Evolutionary conservation across 2,329 filamentous ascomycete species (phyloP).

Genomic region (Colletotrichum phormii): DNA sequence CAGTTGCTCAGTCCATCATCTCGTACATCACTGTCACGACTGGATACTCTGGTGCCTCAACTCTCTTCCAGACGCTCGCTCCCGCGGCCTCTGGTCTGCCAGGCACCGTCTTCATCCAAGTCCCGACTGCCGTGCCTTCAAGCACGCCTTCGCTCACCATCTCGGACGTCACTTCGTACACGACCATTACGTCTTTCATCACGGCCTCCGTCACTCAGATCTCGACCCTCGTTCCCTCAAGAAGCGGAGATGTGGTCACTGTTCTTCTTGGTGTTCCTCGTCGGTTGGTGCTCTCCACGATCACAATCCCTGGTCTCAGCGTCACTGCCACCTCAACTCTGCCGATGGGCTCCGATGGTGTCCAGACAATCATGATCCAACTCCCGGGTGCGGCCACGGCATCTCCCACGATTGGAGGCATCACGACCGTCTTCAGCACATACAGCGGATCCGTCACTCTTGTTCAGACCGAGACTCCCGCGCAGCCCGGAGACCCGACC

Average conservation of each 20-base stretch:
- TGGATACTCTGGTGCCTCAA: conserved; percentile 4
- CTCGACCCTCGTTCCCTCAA: conserved; percentile 4
- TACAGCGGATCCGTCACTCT: conserved; percentile 16
- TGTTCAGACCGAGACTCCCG: conserved; percentile 3
- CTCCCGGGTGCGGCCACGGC: neutral
- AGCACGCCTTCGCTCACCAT: neutral
- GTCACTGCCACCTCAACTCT: conserved; percentile 2
- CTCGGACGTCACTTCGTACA: neutral
- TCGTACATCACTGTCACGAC: conserved; percentile 31
- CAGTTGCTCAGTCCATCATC: conserved; percentile 14
- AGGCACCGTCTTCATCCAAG: conserved; percentile 20
- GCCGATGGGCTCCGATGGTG: conserved; percentile 18
- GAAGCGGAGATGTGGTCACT: neutral
- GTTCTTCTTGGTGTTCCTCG: conserved; percentile 14
- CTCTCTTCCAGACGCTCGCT: conserved; percentile 12
- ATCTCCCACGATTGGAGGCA: neutral
- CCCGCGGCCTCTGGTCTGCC: conserved; percentile 28
- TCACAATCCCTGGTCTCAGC: neutral
- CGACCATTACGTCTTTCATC: conserved; percentile 7
- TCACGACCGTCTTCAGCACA: conserved; percentile 19
- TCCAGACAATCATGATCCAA: conserved; percentile 17
- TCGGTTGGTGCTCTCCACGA: neutral
- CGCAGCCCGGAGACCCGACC: conserved; percentile 1
- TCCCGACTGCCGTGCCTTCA: conserved; percentile 8
- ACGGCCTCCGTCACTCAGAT: neutral